Conservation (phyloP, 768 basidiomycete genomes). For the Daedaleopsis sinensis region DNA sequence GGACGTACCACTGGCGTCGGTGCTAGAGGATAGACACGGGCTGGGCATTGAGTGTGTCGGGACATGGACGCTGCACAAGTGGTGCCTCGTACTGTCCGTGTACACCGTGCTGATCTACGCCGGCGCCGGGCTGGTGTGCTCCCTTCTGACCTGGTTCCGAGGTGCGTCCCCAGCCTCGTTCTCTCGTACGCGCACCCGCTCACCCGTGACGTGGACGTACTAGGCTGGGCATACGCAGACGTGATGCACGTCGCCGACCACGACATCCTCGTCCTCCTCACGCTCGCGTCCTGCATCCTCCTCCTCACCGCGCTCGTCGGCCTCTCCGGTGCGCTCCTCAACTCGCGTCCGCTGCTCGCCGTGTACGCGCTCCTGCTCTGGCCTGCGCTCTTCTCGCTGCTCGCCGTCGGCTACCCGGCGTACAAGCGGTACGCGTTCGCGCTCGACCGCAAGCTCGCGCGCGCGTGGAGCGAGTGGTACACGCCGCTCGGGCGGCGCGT, state of each 20-base stretch:
- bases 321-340: conserved; percentile 60
- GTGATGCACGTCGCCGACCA: conserved; percentile 64
- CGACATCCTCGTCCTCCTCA: conserved; percentile 57
- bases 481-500: conserved; percentile 53
- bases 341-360: conserved; percentile 69
- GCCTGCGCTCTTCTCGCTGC: conserved; percentile 59
- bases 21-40: conserved; percentile 40
- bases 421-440: conserved; percentile 64
- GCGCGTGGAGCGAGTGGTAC: conserved; percentile 69
- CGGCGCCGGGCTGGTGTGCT: conserved; percentile 49
- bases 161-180: conserved; percentile 37
- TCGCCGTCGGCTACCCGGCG: conserved; percentile 63
- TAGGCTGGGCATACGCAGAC: conserved; percentile 66
- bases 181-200: not conserved
- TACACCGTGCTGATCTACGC: conserved; percentile 58
- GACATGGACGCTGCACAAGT: conserved; percentile 67
- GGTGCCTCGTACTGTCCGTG: conserved; percentile 59
- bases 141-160: conserved; percentile 62
- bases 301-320: conserved; percentile 64
- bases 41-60: conserved; percentile 42
- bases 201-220: not conserved
- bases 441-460: conserved; percentile 67
- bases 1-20: conserved; percentile 26
- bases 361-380: conserved; percentile 70
- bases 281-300: conserved; percentile 56